A percentile compares a stretch with the other conserved stretches of the same genome.
Evolutionary conservation across 352 stramenopile genomes (phyloP).

Genomic region (Phytophthora melonis): DNA sequence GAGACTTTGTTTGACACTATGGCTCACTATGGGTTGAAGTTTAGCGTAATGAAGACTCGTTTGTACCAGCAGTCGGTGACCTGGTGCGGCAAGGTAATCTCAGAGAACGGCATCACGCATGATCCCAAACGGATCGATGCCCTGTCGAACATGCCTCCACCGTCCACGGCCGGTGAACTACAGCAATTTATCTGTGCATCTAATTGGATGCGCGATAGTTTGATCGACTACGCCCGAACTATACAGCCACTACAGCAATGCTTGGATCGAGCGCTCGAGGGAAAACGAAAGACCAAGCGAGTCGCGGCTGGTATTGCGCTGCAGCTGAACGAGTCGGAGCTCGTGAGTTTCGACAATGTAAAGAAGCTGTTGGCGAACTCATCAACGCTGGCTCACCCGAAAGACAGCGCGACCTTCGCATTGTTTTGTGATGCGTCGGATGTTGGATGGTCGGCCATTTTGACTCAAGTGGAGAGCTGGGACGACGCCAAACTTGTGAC

Average conservation of each 20-base stretch:
- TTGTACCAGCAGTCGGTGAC: no score
- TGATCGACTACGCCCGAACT: conserved; percentile 7
- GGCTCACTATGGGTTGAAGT: conserved; percentile 2
- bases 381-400: conserved; percentile 6
- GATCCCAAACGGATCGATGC: neutral
- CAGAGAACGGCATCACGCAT: neutral
- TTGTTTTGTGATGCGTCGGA: conserved; percentile 14
- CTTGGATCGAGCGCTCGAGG: neutral
- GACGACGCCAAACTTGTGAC: no score
- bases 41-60: conserved; percentile 4
- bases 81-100: no score
- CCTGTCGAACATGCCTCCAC: conserved; percentile 4
- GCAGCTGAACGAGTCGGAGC: neutral
- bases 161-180: neutral
- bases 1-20: conserved; percentile 2
- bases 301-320: neutral
- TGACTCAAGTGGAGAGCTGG: conserved; percentile 4
- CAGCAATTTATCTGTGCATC: conserved; percentile 8
- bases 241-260: conserved; percentile 12
- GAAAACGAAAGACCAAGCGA: conserved; percentile 9
- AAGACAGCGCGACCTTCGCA: neutral
- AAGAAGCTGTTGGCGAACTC: conserved; percentile 4
- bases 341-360: conserved; percentile 1
- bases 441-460: conserved; percentile 10
- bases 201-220: conserved; percentile 1